phyloP scores from a whole-genome alignment of 1,139 yeast species.

The Suhomyces panamericanus region DNA sequence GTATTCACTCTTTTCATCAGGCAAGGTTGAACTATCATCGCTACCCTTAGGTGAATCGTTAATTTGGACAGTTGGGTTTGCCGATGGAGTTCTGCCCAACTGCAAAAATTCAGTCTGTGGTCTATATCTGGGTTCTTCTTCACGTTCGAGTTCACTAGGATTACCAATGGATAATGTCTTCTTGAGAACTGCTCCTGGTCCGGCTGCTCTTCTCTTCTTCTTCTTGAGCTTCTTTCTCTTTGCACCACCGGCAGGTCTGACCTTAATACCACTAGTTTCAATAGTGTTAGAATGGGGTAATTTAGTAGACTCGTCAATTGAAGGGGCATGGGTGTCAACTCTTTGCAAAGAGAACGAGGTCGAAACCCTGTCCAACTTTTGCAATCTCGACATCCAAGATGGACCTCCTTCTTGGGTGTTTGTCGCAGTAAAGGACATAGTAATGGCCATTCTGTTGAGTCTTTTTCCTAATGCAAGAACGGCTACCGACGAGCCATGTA shows the following conservation, averaged over 20 bases:
- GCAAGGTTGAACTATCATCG: constrained; percentile 12
- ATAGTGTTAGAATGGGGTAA: constrained; percentile 37
- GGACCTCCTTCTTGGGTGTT: constrained; percentile 62
- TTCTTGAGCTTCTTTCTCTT: constrained; percentile 45
- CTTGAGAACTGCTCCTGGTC: constrained; percentile 26
- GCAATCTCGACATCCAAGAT: constrained; percentile 86
- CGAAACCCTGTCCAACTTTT: constrained; percentile 69
- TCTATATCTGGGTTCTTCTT: constrained; percentile 32
- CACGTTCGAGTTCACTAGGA: constrained; percentile 30
- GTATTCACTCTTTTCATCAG: constrained; percentile 14
- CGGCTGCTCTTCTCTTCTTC: constrained; percentile 35
- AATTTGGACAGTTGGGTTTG: constrained; percentile 12
- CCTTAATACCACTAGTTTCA: constrained; percentile 67
- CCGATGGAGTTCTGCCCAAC: constrained; percentile 35
- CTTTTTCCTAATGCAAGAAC: constrained; percentile 87
- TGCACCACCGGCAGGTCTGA: constrained; percentile 83
- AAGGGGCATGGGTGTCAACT: constrained; percentile 54
- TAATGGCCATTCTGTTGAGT: constrained; percentile 86
- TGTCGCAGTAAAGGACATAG: constrained; percentile 80
- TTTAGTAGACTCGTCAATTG: constrained; percentile 18
- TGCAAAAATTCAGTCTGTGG: constrained; percentile 47
- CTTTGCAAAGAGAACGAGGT: constrained; percentile 80
- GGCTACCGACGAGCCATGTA: constrained; percentile 97
- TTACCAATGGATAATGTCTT: constrained; percentile 33
- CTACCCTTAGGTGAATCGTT: constrained; percentile 14